phyloP scores from a whole-genome alignment of 768 basidiomycete species.

The Phaffia tasmanica region DNA sequence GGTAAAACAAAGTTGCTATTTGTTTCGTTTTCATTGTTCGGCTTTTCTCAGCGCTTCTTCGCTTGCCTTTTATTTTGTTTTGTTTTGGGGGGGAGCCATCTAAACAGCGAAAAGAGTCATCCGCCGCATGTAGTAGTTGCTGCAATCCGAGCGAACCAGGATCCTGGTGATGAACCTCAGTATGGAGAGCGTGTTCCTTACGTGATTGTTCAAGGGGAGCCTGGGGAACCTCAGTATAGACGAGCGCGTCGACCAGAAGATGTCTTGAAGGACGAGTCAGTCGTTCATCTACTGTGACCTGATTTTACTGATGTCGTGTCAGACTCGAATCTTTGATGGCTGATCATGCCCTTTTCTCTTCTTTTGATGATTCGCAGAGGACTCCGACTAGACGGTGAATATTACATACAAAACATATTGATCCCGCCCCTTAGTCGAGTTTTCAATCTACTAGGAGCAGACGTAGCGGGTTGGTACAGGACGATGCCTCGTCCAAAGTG shows the following conservation, averaged over 20 bases:
- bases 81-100: neutral
- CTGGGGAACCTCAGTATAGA: constrained; percentile 57
- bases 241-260: constrained; percentile 63
- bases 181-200: constrained; percentile 92
- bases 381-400: constrained; percentile 65
- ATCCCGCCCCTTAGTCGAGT: constrained; percentile 84
- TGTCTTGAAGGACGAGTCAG: constrained; percentile 54
- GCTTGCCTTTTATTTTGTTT: neutral
- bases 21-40: neutral
- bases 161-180: constrained; percentile 72
- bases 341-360: neutral
- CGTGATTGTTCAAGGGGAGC: constrained; percentile 60
- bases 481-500: constrained; percentile 62
- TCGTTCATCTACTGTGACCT: constrained; percentile 3
- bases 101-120: constrained; percentile 58
- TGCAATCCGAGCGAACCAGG: constrained; percentile 57
- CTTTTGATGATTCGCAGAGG: constrained; percentile 42
- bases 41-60: neutral
- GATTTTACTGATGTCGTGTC: neutral
- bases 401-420: constrained; percentile 77
- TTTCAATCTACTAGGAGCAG: constrained; percentile 80
- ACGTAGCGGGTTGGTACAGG: constrained; percentile 74
- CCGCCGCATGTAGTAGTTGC: constrained; percentile 94
- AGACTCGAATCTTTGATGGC: constrained; percentile 4
- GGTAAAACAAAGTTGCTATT: constrained; percentile 42